A percentile compares a stretch with the other conserved stretches of the same genome.
Evolutionary conservation across 768 basidiomycete genomes (phyloP).

Genomic region (Hypholoma fasciculare): DNA sequence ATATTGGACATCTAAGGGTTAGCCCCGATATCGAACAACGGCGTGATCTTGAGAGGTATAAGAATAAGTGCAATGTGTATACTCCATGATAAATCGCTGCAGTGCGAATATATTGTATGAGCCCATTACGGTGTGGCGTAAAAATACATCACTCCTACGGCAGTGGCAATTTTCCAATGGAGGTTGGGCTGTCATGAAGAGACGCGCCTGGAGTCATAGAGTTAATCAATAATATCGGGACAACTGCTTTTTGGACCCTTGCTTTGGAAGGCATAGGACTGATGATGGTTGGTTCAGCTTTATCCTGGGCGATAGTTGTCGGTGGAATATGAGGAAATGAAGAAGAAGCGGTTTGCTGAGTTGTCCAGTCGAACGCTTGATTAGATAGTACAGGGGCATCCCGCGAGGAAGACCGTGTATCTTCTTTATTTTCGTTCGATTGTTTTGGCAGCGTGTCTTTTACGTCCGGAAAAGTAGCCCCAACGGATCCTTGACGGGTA

Average conservation of each 20-base stretch:
- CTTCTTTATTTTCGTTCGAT: conserved; percentile 7
- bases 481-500: conserved; percentile 26
- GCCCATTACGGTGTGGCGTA: background rate
- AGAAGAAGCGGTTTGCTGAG: conserved; percentile 6
- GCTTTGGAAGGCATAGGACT: conserved; percentile 6
- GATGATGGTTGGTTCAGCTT: conserved; percentile 10
- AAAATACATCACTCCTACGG: conserved; percentile 17
- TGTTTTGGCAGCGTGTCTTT: conserved; percentile 1
- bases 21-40: no score
- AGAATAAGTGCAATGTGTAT: background rate
- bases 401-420: conserved; percentile 4
- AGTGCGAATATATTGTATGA: no score
- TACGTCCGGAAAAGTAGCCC: conserved; percentile 2
- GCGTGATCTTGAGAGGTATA: background rate
- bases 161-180: conserved; percentile 23
- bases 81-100: no score
- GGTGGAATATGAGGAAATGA: conserved; percentile 9
- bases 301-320: conserved; percentile 6
- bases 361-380: conserved; percentile 8
- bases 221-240: conserved; percentile 31
- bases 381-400: background rate
- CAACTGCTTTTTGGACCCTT: conserved; percentile 16
- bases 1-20: no score
- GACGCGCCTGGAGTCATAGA: conserved; percentile 29
- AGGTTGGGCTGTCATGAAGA: conserved; percentile 40